Conservation (phyloP, 2,329 filamentous ascomycete genomes). For the Cercospora citrullina region DNA sequence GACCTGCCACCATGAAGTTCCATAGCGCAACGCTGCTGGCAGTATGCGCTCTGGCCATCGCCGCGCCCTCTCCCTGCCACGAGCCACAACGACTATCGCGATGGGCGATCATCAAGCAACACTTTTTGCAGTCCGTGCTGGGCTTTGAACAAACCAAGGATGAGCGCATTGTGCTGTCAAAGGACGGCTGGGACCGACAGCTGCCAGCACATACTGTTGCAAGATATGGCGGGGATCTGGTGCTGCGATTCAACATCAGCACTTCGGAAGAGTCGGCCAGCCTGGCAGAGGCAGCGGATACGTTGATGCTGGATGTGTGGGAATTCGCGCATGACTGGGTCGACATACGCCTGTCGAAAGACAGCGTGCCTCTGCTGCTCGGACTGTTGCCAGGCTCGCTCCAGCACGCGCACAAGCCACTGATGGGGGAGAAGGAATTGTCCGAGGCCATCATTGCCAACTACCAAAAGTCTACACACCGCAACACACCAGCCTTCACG, state of each 20-base stretch:
- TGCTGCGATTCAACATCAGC: slow-evolving; percentile 81
- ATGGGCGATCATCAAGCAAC: slow-evolving; percentile 22
- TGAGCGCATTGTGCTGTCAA: slow-evolving; percentile 5
- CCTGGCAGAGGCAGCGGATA: slow-evolving; percentile 69
- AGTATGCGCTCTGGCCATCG: slow-evolving; percentile 20
- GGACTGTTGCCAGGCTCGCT: slow-evolving; percentile 75
- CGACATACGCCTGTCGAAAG: slow-evolving; percentile 76
- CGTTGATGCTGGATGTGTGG: slow-evolving; percentile 88
- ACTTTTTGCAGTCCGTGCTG: slow-evolving; percentile 22
- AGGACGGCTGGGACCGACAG: slow-evolving; percentile 4
- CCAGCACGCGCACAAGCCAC: slow-evolving; percentile 66
- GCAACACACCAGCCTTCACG: slow-evolving; percentile 10
- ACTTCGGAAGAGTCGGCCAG: slow-evolving; percentile 67
- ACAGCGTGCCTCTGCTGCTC: slow-evolving; percentile 75
- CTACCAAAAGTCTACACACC: slow-evolving; percentile 48
- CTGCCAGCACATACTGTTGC: slow-evolving; percentile 32
- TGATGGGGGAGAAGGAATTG: slow-evolving; percentile 72
- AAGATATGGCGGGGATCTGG: slow-evolving; percentile 75
- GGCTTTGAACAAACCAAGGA: slow-evolving; percentile 12
- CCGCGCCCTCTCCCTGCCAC: slow-evolving; percentile 19
- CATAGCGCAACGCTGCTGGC: slow-evolving; percentile 18
- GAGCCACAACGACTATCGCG: slow-evolving; percentile 11
- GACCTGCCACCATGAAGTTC: slow-evolving; percentile 16
- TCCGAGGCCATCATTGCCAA: slow-evolving; percentile 74
- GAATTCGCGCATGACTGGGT: slow-evolving; percentile 77